Evolutionary conservation across 164 flowering plant species (phyloP).

Genomic region (Chimonanthus praecox): DNA sequence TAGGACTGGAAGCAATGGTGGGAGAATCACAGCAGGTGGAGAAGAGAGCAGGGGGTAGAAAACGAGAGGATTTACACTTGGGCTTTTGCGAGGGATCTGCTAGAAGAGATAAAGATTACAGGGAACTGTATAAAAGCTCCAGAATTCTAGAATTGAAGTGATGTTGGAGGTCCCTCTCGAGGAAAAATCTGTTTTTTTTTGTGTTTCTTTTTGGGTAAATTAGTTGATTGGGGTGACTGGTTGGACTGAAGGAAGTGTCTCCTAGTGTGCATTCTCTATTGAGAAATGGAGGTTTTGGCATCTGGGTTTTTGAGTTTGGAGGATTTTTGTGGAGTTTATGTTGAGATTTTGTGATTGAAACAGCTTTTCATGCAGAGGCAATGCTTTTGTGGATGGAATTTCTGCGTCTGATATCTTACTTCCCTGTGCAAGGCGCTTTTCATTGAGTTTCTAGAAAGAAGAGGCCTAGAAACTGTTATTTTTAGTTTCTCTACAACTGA

Average conservation of each 20-base stretch:
- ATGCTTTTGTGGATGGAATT: background rate
- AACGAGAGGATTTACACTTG: conserved; percentile 23
- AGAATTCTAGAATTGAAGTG: conserved; percentile 42
- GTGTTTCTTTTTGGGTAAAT: conserved; percentile 13
- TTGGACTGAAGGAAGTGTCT: conserved; percentile 7
- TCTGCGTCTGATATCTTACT: background rate
- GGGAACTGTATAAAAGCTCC: conserved; percentile 42
- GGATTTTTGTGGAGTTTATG: conserved; percentile 8
- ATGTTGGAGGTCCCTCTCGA: conserved; percentile 21
- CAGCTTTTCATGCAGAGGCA: background rate
- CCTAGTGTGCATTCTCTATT: background rate
- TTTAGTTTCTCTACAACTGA: background rate
- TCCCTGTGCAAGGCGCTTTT: conserved; percentile 3
- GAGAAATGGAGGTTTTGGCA: conserved; percentile 4
- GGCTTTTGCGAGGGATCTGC: conserved; percentile 25
- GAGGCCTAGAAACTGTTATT: conserved; percentile 1
- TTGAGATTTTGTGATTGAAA: background rate
- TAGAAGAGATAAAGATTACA: conserved; percentile 12
- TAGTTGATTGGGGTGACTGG: conserved; percentile 7
- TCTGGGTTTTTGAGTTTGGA: conserved; percentile 8
- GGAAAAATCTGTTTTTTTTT: conserved; percentile 26
- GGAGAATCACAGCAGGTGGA: conserved; percentile 10
- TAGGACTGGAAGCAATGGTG: background rate
- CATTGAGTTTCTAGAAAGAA: conserved; percentile 8
- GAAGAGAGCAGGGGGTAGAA: conserved; percentile 13